These are phyloP conservation scores for Starmerella sirachaensis DNA, from an alignment of 805 yeast species.

Conservation along the genomic window DNA sequence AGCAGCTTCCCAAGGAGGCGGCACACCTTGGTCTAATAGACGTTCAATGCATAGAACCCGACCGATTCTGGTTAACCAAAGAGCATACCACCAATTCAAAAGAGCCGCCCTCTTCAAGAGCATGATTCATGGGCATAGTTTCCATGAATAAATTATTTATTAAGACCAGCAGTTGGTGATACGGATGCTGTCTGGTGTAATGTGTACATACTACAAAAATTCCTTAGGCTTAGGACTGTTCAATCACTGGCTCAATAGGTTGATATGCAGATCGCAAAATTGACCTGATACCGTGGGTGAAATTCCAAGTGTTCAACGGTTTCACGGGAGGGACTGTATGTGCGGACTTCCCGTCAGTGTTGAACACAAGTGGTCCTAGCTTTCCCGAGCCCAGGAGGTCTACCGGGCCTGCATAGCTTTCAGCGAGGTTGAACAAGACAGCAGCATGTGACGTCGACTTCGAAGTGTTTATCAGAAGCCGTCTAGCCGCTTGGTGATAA, in stretches of 20 bases:
- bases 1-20: slow-evolving; percentile 3
- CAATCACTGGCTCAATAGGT: slow-evolving; percentile 1
- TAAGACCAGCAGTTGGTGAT: too few species aligned
- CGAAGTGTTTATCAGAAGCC: slow-evolving; percentile 13
- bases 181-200: too few species aligned
- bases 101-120: too few species aligned
- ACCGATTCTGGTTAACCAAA: slow-evolving; percentile 1
- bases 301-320: slow-evolving; percentile 6
- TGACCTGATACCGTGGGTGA: slow-evolving; percentile 4
- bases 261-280: slow-evolving; percentile 1
- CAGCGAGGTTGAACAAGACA: slow-evolving; percentile 8
- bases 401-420: neutral
- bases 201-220: too few species aligned
- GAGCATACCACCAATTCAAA: neutral
- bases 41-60: neutral
- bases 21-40: slow-evolving; percentile 14
- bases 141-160: neutral
- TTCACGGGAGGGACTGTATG: slow-evolving; percentile 3
- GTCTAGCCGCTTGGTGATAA: slow-evolving; percentile 12
- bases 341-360: slow-evolving; percentile 13
- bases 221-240: neutral
- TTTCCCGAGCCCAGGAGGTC: slow-evolving; percentile 2
- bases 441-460: slow-evolving; percentile 3
- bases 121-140: slow-evolving; percentile 1
- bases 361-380: slow-evolving; percentile 5